Conservation (phyloP, 371 early-diverging fungal species). For the Parasitella parasitica region DNA sequence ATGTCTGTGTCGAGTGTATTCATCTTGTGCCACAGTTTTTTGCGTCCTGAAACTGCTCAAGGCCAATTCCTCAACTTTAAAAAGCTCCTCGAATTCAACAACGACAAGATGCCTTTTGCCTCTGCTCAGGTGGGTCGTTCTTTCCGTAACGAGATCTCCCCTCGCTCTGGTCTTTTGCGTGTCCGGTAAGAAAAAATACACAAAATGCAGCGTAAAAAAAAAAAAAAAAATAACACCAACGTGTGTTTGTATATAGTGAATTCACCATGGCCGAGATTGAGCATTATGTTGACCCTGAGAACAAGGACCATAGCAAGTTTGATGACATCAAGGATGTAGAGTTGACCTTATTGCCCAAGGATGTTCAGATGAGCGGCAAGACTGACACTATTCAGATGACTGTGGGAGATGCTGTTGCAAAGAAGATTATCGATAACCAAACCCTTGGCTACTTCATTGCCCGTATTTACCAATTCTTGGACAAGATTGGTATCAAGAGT, state of each 20-base stretch:
- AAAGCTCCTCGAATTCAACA: constrained; percentile 96
- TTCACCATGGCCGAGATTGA: constrained; percentile 99
- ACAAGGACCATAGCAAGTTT: constrained; percentile 95
- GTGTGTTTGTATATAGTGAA: constrained; percentile 61
- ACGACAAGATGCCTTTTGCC: constrained; percentile 99
- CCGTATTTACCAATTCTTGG: constrained; percentile 93
- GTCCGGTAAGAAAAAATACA: constrained; percentile 88
- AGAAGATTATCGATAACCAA: constrained; percentile 92
- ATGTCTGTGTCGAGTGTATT: neutral
- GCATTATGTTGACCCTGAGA: constrained; percentile 96
- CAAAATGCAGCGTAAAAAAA: too few relatives aligned
- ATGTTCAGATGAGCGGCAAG: constrained; percentile 77
- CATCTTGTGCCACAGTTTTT: constrained; percentile 54
- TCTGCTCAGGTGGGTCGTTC: constrained; percentile 98
- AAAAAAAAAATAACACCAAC: too few relatives aligned
- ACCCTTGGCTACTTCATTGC: constrained; percentile 99
- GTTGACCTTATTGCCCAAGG: constrained; percentile 79
- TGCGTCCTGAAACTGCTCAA: constrained; percentile 99
- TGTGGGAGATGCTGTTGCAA: constrained; percentile 95
- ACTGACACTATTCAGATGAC: constrained; percentile 68
- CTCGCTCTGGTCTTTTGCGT: constrained; percentile 96
- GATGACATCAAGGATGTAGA: constrained; percentile 76
- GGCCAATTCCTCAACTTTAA: constrained; percentile 99
- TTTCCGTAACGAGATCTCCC: constrained; percentile 99
- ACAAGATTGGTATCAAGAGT: constrained; percentile 91